Evolutionary conservation across 2,329 filamentous ascomycete genomes (phyloP), one percentile per base, ranked within the genome.

Genomic region (Xylaria sp.): DNA sequence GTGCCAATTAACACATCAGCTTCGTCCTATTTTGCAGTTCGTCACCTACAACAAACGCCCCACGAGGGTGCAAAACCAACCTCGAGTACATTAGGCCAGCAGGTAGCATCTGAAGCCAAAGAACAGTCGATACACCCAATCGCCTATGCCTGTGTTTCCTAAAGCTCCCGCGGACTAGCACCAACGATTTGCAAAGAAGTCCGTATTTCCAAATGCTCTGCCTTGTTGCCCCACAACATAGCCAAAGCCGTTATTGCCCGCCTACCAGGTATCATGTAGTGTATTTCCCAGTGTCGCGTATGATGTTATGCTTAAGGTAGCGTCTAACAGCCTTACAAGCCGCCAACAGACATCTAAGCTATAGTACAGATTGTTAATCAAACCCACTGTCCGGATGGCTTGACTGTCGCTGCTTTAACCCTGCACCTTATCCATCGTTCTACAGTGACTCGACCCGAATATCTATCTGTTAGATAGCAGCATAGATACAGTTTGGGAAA

Each of bases 351-450:
- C 10, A n/a, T 1, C 41, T 15, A 33, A 25, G 57, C 57, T 41
- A 49, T 51, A 28, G 28, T 41, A 49, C 58, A 59, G 33, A 55
- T 51, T 31, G 31, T 8, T 8, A 20, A 18, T 18, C 8, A 31
- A 41, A 20, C 33, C 20, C 13, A 36, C 46, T 51, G 41, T 15
- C 31, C 31, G 10, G 39, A 48, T 60, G 33, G 39, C 20, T 57
- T 43, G 57, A 39, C 28, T 43, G 41, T 66, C 62, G 70, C 70
- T 52, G 70, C 70, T 69, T 71, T 67, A 71, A 62, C 33, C 33
- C 10, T 8, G 33, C 6, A 36, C 7, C 28, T 5, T 28, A 36
- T 10, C 4, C 2, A 7, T 36, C 10, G 33, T 36, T 36, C 33
- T 36, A 36, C 33, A 36, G 33, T 10, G 33, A 36, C 33, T 36